These are phyloP conservation scores for Beta vulgaris DNA, from an alignment of 148 eudicot species.

Conservation along the genomic window DNA sequence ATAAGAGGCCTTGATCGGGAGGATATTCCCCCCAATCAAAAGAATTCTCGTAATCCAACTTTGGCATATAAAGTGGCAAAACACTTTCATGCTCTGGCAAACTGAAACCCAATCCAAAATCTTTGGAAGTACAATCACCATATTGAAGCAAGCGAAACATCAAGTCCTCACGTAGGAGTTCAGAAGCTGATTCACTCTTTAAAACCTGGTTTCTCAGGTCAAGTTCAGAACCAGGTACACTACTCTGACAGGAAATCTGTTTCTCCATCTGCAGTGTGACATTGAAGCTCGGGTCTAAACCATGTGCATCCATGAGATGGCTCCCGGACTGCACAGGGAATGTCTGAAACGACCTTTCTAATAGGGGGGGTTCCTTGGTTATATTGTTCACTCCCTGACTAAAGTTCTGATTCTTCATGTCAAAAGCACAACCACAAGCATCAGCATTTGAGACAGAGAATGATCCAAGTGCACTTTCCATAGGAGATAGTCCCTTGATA, in stretches of 20 bases:
- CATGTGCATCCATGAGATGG: not conserved
- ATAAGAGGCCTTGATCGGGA: conserved; percentile 67
- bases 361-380: conserved; percentile 4
- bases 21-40: conserved; percentile 59
- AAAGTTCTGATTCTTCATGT: conserved; percentile 32
- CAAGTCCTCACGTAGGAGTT: conserved; percentile 40
- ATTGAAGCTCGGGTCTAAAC: conserved; percentile 21
- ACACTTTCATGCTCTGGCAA: conserved; percentile 42
- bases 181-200: conserved; percentile 35
- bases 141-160: conserved; percentile 43
- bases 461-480: conserved; percentile 24
- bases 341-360: conserved; percentile 10
- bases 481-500: conserved; percentile 22
- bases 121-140: conserved; percentile 33
- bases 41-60: conserved; percentile 55
- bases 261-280: conserved; percentile 28
- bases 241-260: conserved; percentile 32
- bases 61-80: conserved; percentile 34
- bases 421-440: conserved; percentile 29
- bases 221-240: conserved; percentile 31
- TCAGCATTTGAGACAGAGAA: conserved; percentile 33
- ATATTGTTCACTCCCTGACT: conserved; percentile 23
- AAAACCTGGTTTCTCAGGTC: conserved; percentile 33
- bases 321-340: conserved; percentile 15
- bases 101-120: conserved; percentile 37